Evolutionary conservation across 257 asterid species (phyloP).

Genomic region (Lavandula angustifolia): DNA sequence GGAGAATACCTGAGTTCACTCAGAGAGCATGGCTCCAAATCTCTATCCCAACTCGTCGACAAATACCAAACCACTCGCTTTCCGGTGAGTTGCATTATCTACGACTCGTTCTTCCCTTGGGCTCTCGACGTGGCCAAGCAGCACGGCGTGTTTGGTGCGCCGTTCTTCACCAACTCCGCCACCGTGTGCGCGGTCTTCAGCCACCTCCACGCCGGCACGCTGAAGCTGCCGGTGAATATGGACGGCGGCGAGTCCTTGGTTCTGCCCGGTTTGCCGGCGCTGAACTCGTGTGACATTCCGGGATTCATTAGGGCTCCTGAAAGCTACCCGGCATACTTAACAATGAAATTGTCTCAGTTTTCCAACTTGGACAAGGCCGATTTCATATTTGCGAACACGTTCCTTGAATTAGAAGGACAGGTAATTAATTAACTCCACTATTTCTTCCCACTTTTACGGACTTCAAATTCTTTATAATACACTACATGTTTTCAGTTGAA

Average conservation of each 20-base stretch:
- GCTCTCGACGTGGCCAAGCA: slow-evolving; percentile 64
- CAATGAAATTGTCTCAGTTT: slow-evolving; percentile 63
- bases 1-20: slow-evolving; percentile 42
- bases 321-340: slow-evolving; percentile 68
- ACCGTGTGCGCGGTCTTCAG: slow-evolving; percentile 55
- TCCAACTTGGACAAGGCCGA: slow-evolving; percentile 56
- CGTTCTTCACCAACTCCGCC: slow-evolving; percentile 69
- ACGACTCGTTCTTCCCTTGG: slow-evolving; percentile 75
- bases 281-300: slow-evolving; percentile 53
- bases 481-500: no score
- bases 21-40: slow-evolving; percentile 48
- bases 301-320: slow-evolving; percentile 53
- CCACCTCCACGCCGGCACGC: slow-evolving; percentile 44
- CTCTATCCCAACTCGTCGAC: slow-evolving; percentile 40
- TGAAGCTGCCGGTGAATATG: slow-evolving; percentile 47
- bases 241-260: slow-evolving; percentile 34
- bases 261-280: slow-evolving; percentile 61
- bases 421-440: slow-evolving; percentile 22
- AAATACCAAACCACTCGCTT: slow-evolving; percentile 29
- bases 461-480: no score
- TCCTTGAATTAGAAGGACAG: slow-evolving; percentile 52
- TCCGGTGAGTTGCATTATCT: slow-evolving; percentile 50
- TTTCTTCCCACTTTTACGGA: neutral
- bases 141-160: slow-evolving; percentile 52
- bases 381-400: slow-evolving; percentile 55